Conservation (phyloP, 1,284 basidiomycete genomes). For the Trichosporon ovoides region DNA sequence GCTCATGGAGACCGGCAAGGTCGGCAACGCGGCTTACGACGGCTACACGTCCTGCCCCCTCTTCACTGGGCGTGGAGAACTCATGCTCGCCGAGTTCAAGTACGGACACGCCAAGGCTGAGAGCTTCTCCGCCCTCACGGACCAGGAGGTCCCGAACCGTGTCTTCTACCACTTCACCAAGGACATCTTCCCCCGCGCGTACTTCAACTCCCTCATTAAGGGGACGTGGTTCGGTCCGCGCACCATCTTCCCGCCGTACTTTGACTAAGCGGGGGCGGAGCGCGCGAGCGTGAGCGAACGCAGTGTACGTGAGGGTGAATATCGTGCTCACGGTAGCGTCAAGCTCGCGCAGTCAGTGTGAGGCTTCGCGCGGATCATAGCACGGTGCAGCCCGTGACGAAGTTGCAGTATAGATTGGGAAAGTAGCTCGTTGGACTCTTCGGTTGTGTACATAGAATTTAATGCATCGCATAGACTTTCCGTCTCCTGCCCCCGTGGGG, state of each 20-base stretch:
- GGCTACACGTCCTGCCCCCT: conserved; percentile 60
- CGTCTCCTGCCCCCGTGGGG: too few relatives aligned
- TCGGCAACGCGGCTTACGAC: conserved; percentile 65
- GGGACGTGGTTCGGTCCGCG: conserved; percentile 50
- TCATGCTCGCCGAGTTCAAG: conserved; percentile 79
- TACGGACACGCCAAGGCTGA: conserved; percentile 84
- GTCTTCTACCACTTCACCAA: conserved; percentile 90
- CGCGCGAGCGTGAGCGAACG: too few relatives aligned
- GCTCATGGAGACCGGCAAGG: conserved; percentile 64
- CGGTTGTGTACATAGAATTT: too few relatives aligned
- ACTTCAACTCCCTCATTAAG: conserved; percentile 77
- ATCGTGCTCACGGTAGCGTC: too few relatives aligned
- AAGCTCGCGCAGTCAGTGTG: too few relatives aligned
- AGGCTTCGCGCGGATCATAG: too few relatives aligned
- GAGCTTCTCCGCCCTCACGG: conserved; percentile 63
- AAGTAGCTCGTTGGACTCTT: too few relatives aligned
- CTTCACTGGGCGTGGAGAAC: conserved; percentile 52
- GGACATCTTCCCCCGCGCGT: conserved; percentile 78
- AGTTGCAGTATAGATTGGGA: too few relatives aligned
- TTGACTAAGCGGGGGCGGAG: conserved; percentile 14
- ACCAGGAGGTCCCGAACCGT: conserved; percentile 62
- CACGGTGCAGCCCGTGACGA: too few relatives aligned
- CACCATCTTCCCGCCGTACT: conserved; percentile 43
- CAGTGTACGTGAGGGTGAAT: too few relatives aligned
- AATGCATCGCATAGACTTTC: too few relatives aligned